These are phyloP conservation scores for Calonectria hongkongensis DNA, from an alignment of 2,329 filamentous ascomycete genomes.

Conservation along the genomic window DNA sequence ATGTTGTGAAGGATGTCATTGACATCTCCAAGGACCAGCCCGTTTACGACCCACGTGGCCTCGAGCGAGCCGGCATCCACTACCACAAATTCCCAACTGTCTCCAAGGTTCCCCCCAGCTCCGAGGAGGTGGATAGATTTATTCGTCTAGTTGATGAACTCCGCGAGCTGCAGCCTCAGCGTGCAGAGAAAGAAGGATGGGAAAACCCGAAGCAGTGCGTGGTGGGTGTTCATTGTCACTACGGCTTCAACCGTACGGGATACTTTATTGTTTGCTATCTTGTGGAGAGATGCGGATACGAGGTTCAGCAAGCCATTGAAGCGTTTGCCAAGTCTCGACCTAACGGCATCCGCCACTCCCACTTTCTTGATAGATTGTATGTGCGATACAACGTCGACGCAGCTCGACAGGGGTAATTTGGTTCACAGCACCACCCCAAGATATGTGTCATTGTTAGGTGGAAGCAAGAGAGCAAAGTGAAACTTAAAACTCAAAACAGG, in stretches of 20 bases:
- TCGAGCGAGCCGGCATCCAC: conserved; percentile 79
- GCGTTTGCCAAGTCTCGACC: conserved; percentile 83
- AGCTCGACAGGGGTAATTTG: conserved; percentile 25
- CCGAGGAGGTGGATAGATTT: conserved; percentile 72
- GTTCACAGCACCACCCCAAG: neutral
- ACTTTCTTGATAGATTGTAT: conserved; percentile 90
- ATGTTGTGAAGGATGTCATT: conserved; percentile 83
- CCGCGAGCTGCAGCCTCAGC: conserved; percentile 69
- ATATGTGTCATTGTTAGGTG: conserved; percentile 1
- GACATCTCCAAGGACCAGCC: conserved; percentile 95
- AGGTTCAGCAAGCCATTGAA: conserved; percentile 85
- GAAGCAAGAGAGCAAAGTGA: conserved; percentile 5
- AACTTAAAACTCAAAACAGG: neutral
- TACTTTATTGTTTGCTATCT: conserved; percentile 94
- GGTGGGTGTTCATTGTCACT: conserved; percentile 94
- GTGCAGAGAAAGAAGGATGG: conserved; percentile 62
- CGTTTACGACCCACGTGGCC: conserved; percentile 86
- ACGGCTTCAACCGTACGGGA: conserved; percentile 95
- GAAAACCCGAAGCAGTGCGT: conserved; percentile 64
- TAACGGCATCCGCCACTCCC: conserved; percentile 90
- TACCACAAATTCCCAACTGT: conserved; percentile 95
- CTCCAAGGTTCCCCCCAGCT: conserved; percentile 88
- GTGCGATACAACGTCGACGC: conserved; percentile 78
- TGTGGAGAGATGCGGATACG: conserved; percentile 85
- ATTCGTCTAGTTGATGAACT: conserved; percentile 76